Conservation (phyloP, 305 asterid species). For the Caryopteris hybrid region DNA sequence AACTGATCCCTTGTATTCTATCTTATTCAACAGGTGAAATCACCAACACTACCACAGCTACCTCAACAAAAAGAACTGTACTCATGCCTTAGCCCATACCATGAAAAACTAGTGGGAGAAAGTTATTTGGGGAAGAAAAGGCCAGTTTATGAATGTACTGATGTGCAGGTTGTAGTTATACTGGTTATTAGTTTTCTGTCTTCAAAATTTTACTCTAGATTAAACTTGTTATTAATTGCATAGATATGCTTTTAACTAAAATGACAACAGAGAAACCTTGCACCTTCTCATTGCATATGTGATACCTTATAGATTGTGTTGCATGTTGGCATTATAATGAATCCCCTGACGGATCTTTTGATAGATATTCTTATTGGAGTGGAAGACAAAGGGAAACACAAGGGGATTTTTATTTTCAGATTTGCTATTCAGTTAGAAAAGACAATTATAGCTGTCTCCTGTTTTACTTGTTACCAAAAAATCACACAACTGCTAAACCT, state of each 20-base stretch:
- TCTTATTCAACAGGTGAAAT: constrained; percentile 60
- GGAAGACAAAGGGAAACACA: neutral
- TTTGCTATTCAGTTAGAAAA: no score
- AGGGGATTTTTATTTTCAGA: no score
- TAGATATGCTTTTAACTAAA: neutral
- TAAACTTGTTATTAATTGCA: neutral
- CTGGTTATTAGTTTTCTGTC: neutral
- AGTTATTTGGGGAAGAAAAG: constrained; percentile 89
- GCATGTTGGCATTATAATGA: neutral
- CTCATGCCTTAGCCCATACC: constrained; percentile 66
- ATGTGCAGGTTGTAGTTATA: constrained; percentile 53
- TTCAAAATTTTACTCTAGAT: neutral
- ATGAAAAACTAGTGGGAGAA: constrained; percentile 90
- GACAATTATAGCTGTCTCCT: no score
- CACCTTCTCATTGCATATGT: neutral
- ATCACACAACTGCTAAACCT: neutral
- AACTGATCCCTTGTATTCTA: constrained; percentile 16
- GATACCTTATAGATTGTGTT: neutral
- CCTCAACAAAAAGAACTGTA: constrained; percentile 79
- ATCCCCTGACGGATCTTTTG: neutral
- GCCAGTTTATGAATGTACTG: constrained; percentile 86
- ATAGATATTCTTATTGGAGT: neutral
- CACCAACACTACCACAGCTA: constrained; percentile 75
- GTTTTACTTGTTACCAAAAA: no score
- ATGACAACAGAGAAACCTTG: neutral